Percentiles rank a stretch among this genome's conserved stretches.
phyloP scores from a whole-genome alignment of 345 rosid species.

The Arabidopsis thaliana region DNA sequence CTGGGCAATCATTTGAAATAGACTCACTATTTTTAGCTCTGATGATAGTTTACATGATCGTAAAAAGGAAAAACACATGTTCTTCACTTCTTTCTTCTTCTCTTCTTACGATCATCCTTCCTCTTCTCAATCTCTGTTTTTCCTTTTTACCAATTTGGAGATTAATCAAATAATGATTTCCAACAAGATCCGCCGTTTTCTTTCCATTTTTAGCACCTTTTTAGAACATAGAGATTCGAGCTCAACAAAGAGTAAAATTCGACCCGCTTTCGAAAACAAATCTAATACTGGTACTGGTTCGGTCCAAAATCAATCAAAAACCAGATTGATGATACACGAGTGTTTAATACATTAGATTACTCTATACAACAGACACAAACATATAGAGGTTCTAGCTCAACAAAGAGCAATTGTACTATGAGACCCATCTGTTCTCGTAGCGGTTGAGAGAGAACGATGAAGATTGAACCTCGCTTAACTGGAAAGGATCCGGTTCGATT shows the following conservation, averaged over 20 bases:
- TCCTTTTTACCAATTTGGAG: no score
- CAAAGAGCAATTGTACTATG: conserved; percentile 46
- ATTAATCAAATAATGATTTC: no score
- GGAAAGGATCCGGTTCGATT: conserved; percentile 83
- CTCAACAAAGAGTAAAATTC: no score
- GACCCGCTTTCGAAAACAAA: no score
- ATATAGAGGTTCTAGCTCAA: not conserved
- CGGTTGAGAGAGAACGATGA: conserved; percentile 64
- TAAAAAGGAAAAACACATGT: no score
- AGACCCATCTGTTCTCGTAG: conserved; percentile 67
- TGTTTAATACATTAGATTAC: not conserved
- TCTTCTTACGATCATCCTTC: no score
- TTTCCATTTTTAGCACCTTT: no score
- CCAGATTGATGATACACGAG: conserved; percentile 17
- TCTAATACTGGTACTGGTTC: not conserved
- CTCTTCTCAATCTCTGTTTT: no score
- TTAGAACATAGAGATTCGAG: no score
- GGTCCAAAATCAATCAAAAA: conserved; percentile 23
- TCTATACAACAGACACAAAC: conserved; percentile 26
- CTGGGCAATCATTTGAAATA: conserved; percentile 66
- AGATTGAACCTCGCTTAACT: conserved; percentile 61
- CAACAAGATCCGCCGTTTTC: no score
- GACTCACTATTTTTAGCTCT: not conserved
- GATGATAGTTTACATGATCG: not conserved
- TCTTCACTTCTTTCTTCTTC: no score